phyloP scores from a whole-genome alignment of 192 early-diverging fungal species.

The Coemansia aciculifera region DNA sequence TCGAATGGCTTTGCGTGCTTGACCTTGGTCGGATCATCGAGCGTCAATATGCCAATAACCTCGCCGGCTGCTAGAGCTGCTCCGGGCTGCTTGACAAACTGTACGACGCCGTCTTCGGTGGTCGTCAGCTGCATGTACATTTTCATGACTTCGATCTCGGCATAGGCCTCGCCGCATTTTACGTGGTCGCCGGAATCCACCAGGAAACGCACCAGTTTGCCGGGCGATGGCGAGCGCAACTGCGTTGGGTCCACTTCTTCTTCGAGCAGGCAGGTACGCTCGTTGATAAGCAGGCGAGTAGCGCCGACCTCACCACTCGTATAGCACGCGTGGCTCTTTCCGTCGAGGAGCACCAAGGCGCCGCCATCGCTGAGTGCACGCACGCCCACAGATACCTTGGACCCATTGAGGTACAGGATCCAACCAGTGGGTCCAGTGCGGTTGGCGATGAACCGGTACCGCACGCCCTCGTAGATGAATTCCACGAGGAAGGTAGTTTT shows the following conservation, averaged over 20 bases:
- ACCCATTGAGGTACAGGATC: slow-evolving; percentile 79
- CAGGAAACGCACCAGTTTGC: slow-evolving; percentile 92
- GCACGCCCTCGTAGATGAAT: slow-evolving; percentile 91
- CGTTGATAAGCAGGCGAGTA: slow-evolving; percentile 85
- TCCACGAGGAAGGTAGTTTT: slow-evolving; percentile 76
- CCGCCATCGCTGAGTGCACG: slow-evolving; percentile 91
- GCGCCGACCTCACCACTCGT: slow-evolving; percentile 84
- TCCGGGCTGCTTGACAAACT: slow-evolving; percentile 86
- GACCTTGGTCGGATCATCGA: slow-evolving; percentile 92
- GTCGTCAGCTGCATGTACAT: slow-evolving; percentile 99
- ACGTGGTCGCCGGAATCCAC: slow-evolving; percentile 94
- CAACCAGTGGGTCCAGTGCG: slow-evolving; percentile 80
- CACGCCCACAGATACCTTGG: slow-evolving; percentile 78
- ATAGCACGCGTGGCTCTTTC: slow-evolving; percentile 92
- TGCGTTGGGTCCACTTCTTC: slow-evolving; percentile 98
- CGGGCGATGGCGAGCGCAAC: slow-evolving; percentile 91
- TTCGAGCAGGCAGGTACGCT: slow-evolving; percentile 90
- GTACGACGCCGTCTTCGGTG: slow-evolving; percentile 84
- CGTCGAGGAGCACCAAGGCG: slow-evolving; percentile 83
- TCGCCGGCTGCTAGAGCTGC: slow-evolving; percentile 85
- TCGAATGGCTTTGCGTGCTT: slow-evolving; percentile 84
- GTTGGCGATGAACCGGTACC: slow-evolving; percentile 83
- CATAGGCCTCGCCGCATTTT: slow-evolving; percentile 85
- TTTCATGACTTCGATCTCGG: slow-evolving; percentile 99
- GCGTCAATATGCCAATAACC: slow-evolving; percentile 86